phyloP scores from a whole-genome alignment of 2,329 filamentous ascomycete genomes.

The Arthrobotrys iridis region DNA sequence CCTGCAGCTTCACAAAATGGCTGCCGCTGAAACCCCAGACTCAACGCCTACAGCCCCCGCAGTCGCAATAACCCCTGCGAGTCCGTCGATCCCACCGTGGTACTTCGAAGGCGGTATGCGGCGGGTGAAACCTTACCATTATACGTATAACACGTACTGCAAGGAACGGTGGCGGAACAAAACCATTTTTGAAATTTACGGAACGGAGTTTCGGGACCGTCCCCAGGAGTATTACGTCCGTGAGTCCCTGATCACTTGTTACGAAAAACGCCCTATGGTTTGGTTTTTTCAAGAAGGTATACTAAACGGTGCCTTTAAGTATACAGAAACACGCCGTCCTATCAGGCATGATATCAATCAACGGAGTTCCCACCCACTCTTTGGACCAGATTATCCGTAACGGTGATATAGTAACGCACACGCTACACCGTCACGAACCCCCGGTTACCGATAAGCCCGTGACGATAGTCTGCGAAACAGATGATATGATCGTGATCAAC shows the following conservation, averaged over 20 bases:
- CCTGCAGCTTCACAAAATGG: slow-evolving; percentile 41
- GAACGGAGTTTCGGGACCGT: slow-evolving; percentile 89
- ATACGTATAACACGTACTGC: slow-evolving; percentile 92
- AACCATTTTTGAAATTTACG: slow-evolving; percentile 84
- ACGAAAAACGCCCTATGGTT: background rate
- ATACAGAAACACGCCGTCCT: slow-evolving; percentile 77
- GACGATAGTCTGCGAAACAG: slow-evolving; percentile 85
- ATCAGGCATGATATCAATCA: slow-evolving; percentile 79
- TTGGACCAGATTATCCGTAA: slow-evolving; percentile 80
- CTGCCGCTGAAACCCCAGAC: slow-evolving; percentile 1
- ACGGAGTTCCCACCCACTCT: slow-evolving; percentile 74
- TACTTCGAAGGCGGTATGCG: slow-evolving; percentile 84
- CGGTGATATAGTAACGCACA: slow-evolving; percentile 90
- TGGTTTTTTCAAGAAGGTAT: background rate
- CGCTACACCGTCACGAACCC: slow-evolving; percentile 92
- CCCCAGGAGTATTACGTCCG: slow-evolving; percentile 84
- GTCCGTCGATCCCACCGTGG: slow-evolving; percentile 69
- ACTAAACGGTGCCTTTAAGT: background rate
- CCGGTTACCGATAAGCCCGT: slow-evolving; percentile 85
- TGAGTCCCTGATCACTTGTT: slow-evolving; percentile 54
- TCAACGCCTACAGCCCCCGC: background rate
- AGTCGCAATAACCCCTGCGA: slow-evolving; percentile 32
- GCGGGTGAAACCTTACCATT: slow-evolving; percentile 86
- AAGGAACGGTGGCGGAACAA: slow-evolving; percentile 92
- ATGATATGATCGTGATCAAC: slow-evolving; percentile 94